These are phyloP conservation scores for Diutina scorzettiae DNA, from an alignment of 1,139 yeast genomes.

Conservation along the genomic window DNA sequence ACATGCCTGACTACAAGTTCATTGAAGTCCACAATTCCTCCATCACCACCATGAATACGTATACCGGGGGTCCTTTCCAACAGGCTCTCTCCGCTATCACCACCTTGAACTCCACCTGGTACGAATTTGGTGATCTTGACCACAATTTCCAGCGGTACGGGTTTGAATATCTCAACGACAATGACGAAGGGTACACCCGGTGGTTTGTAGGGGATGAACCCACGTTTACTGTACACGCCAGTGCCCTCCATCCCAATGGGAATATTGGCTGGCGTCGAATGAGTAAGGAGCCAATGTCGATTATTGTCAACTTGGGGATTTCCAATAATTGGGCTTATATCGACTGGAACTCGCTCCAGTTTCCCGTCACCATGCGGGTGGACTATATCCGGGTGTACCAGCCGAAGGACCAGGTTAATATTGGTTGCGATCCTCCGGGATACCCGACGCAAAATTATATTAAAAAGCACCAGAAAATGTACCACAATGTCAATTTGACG, in stretches of 20 bases:
- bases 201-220: slow-evolving; percentile 19
- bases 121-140: slow-evolving; percentile 41
- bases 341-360: slow-evolving; percentile 17
- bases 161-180: slow-evolving; percentile 22
- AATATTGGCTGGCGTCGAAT: slow-evolving; percentile 66
- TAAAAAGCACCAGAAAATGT: slow-evolving; percentile 13
- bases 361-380: slow-evolving; percentile 17
- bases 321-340: slow-evolving; percentile 22
- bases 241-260: slow-evolving; percentile 33
- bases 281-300: slow-evolving; percentile 78
- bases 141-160: slow-evolving; percentile 58
- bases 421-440: slow-evolving; percentile 18
- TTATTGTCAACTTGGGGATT: slow-evolving; percentile 30
- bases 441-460: slow-evolving; percentile 18
- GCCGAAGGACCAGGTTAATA: slow-evolving; percentile 13
- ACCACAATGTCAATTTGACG: slow-evolving; percentile 16
- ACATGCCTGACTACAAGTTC: slow-evolving; percentile 18
- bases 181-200: slow-evolving; percentile 16
- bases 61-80: slow-evolving; percentile 22
- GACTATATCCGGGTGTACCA: slow-evolving; percentile 20
- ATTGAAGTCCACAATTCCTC: slow-evolving; percentile 14
- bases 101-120: slow-evolving; percentile 43
- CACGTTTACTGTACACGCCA: slow-evolving; percentile 14
- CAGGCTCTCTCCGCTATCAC: slow-evolving; percentile 19
- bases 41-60: slow-evolving; percentile 18